Base-by-base conservation (phyloP, 176 grass and related monocot genomes). In the Pontederia crassipes region DNA sequence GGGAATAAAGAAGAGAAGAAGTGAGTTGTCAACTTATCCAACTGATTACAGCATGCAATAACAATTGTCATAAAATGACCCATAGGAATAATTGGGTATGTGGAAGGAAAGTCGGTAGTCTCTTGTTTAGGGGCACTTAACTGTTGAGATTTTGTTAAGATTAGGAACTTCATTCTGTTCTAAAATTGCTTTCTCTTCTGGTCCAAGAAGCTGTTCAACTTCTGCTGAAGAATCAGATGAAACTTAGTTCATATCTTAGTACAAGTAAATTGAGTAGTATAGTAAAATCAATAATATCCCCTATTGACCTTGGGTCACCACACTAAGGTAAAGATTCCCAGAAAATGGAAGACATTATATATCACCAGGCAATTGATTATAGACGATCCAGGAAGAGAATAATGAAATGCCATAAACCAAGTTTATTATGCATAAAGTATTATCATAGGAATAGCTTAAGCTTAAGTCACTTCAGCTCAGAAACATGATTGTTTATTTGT, bases 161-260 rank as follows among this genome's bases (percentile, higher is more conserved):
- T 83, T 72, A 48, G 74, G 61, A 13, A 16, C 52, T 65, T 81
- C 68, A 16, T 89, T 83, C 60, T 74, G 61, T 55, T 98, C 79
- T 74, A 93, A 74, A 76, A 89, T 83, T 66, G 68, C 68, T 74
- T 76, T 88, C 66, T 98, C 94, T 77, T 98, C 77, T n/a, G 84
- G 79, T 55, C 72, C 85, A 18, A 92, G 72, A 35, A 98, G 79
- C 45, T 77, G 61, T 72, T 91, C 84, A 69, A 98, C 74, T 79
- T 92, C 93, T 97, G 67, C 57, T 81, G 45, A 49, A 64, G 13
- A 59, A 27, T 20, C 12, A 70, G 52, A 48, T 64, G 27, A 64
- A 11, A 62, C 11, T 45, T 61, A 26, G 13, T 11, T 52, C 20
- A 32, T 16, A 32, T 20, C 9, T n/a, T 48, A 47, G 48, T 47